Evolutionary conservation across 345 rosid species (phyloP).

Genomic region (Gossypium stocksii): DNA sequence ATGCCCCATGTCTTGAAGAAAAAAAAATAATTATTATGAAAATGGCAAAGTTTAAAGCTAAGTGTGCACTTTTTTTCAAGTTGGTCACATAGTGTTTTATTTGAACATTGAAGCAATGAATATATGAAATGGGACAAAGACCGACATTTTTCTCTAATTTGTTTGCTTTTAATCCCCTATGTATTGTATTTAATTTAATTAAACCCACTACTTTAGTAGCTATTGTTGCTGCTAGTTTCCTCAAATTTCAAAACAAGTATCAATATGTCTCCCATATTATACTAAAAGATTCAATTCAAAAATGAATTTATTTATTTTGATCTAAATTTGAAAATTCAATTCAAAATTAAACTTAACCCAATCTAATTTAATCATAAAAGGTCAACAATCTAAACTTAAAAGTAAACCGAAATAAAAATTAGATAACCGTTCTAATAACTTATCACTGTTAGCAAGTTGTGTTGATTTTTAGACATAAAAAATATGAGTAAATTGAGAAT

Average conservation of each 20-base stretch:
- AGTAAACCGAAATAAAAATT: too few relatives aligned
- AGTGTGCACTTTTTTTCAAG: background rate
- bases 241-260: background rate
- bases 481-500: too few relatives aligned
- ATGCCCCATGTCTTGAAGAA: background rate
- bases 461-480: background rate
- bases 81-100: background rate
- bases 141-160: background rate
- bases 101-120: conserved; percentile 3
- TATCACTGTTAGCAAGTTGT: background rate
- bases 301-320: too few relatives aligned
- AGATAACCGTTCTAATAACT: background rate
- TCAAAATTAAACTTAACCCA: too few relatives aligned
- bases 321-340: too few relatives aligned
- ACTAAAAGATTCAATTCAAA: too few relatives aligned
- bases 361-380: too few relatives aligned
- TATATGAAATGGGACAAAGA: conserved; percentile 2
- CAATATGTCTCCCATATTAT: background rate
- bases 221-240: background rate
- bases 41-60: background rate
- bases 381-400: too few relatives aligned
- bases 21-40: background rate
- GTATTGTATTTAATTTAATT: background rate
- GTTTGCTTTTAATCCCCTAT: background rate
- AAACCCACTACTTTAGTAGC: background rate